phyloP scores from a whole-genome alignment of 2,329 filamentous ascomycete genomes.

The Sclerotinia minor region DNA sequence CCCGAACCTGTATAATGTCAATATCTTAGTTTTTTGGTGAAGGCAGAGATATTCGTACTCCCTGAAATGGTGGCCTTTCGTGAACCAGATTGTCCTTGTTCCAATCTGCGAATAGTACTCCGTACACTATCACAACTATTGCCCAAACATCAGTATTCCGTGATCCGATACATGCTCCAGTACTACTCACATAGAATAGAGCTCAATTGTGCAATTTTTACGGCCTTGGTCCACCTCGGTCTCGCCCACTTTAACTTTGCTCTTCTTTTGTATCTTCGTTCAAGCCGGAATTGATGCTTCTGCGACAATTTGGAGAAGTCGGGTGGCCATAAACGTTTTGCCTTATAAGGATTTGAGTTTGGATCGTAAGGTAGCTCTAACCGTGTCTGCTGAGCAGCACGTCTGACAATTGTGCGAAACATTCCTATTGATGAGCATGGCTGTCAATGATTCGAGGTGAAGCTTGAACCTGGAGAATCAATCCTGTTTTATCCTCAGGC shows the following conservation, averaged over 20 bases:
- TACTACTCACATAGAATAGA: constrained; percentile 39
- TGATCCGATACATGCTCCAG: neutral
- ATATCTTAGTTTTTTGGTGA: neutral
- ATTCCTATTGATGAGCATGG: constrained; percentile 42
- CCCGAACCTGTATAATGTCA: constrained; percentile 43
- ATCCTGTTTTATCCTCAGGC: constrained; percentile 27
- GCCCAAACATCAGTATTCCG: constrained; percentile 19
- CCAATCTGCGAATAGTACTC: constrained; percentile 64
- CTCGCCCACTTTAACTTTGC: constrained; percentile 60
- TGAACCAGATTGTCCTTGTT: constrained; percentile 37
- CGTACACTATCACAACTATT: constrained; percentile 55
- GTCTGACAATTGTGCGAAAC: constrained; percentile 50
- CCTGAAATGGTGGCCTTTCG: constrained; percentile 50
- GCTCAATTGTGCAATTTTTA: constrained; percentile 61
- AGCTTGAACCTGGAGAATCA: neutral
- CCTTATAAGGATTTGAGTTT: constrained; percentile 59
- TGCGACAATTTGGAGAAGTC: constrained; percentile 68
- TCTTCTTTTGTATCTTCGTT: constrained; percentile 75
- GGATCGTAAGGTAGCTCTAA: constrained; percentile 37
- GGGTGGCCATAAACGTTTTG: constrained; percentile 76
- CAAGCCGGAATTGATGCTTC: constrained; percentile 75
- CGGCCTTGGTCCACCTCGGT: constrained; percentile 63
- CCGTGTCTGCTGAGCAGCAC: constrained; percentile 44
- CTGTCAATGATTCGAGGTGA: constrained; percentile 7
- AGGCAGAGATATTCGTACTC: constrained; percentile 45